These are phyloP conservation scores for Fragilaria crotonensis DNA, from an alignment of 108 stramenopile genomes.

Conservation along the genomic window DNA sequence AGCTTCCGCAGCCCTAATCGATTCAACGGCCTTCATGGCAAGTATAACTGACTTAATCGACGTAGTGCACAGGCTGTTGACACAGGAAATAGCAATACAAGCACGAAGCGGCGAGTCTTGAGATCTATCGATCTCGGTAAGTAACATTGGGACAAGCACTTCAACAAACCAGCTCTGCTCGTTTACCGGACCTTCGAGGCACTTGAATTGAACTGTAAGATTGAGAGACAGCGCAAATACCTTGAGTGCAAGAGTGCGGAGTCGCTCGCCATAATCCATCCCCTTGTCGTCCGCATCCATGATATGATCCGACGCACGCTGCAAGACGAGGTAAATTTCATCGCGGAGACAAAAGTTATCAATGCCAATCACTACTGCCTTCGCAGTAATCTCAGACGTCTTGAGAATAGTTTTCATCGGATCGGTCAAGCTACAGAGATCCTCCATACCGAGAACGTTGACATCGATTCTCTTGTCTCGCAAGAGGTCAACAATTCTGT, in stretches of 20 bases:
- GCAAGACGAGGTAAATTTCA: conserved; percentile 20
- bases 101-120: conserved; percentile 47
- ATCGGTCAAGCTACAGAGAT: conserved; percentile 46
- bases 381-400: conserved; percentile 34
- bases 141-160: conserved; percentile 42
- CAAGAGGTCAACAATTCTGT: conserved; percentile 42
- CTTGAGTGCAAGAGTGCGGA: conserved; percentile 40
- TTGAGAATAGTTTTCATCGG: conserved; percentile 40
- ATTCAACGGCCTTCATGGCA: conserved; percentile 24
- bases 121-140: conserved; percentile 42
- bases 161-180: conserved; percentile 46
- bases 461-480: conserved; percentile 36
- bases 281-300: conserved; percentile 7
- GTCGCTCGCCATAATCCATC: conserved; percentile 21
- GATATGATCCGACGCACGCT: conserved; percentile 18
- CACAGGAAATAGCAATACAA: conserved; percentile 46
- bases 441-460: conserved; percentile 64
- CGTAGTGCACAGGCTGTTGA: conserved; percentile 28
- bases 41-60: conserved; percentile 9
- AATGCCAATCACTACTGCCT: conserved; percentile 40
- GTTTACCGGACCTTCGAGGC: conserved; percentile 22
- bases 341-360: conserved; percentile 23
- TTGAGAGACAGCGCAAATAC: conserved; percentile 48
- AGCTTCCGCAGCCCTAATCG: conserved; percentile 26
- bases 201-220: conserved; percentile 29